Conservation (phyloP, 371 early-diverging fungal species). For the Mortierella sp. region DNA sequence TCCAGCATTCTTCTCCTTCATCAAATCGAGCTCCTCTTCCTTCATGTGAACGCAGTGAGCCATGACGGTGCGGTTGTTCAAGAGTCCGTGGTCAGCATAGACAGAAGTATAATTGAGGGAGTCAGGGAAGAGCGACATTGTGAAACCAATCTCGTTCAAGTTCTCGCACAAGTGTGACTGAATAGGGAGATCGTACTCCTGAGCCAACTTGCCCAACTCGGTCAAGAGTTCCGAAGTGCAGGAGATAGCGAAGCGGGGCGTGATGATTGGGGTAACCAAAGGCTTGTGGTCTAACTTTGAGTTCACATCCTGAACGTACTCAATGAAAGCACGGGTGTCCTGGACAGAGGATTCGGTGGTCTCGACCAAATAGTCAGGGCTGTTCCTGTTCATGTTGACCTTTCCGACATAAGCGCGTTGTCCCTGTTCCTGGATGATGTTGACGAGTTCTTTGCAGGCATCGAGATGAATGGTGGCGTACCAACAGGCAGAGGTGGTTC, state of each 20-base stretch:
- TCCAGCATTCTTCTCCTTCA: constrained; percentile 74
- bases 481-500: constrained; percentile 94
- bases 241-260: constrained; percentile 92
- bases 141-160: constrained; percentile 78
- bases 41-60: constrained; percentile 94
- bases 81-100: constrained; percentile 79
- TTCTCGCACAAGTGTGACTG: constrained; percentile 93
- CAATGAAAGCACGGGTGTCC: constrained; percentile 79
- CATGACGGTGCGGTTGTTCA: constrained; percentile 81
- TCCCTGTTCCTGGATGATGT: constrained; percentile 75
- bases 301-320: constrained; percentile 58
- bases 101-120: constrained; percentile 78
- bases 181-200: constrained; percentile 75
- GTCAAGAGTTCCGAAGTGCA: constrained; percentile 79
- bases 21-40: constrained; percentile 73
- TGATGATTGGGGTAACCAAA: constrained; percentile 82
- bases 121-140: constrained; percentile 78
- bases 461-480: constrained; percentile 91
- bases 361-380: constrained; percentile 84
- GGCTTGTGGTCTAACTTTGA: not conserved
- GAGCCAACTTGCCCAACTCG: constrained; percentile 77
- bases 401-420: constrained; percentile 95
- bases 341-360: constrained; percentile 70
- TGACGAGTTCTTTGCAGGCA: constrained; percentile 76
- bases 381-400: constrained; percentile 94